Evolutionary conservation across 306 rosid genomes (phyloP), one percentile per base, ranked within the genome.

Genomic region (Arachis hypogaea): DNA sequence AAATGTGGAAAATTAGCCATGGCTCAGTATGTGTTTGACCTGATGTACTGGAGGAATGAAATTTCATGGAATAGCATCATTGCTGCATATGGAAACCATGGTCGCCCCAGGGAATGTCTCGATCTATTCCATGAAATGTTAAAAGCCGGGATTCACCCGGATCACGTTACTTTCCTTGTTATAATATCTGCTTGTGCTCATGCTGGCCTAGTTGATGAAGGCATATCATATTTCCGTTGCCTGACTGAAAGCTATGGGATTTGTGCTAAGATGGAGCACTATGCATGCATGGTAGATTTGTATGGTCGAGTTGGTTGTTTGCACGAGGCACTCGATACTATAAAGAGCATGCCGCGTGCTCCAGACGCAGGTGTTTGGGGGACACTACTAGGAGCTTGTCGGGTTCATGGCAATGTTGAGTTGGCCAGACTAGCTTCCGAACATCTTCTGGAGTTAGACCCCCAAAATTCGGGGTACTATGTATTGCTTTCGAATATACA

Each of bases 361-460:
- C 97, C 96, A 38, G 96, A 89, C 58, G 90, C 93, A 30, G 97
- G 97, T 71, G 86, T 90, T 74, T 92, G 96, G 96, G 97, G 97
- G 50, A 89, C 96, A 33, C 74, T 92, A 66, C 92, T 92, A 44
- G 97, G 97, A 74, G 91, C 97, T 2, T 91, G 95, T 73, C 86
- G 92, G n/a, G 79, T 89, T 68, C 88, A 92, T 76, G 91, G 97
- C 45, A 86, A 92, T 72, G 86, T 87, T 45, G 88, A 89, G 74
- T 83, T 87, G 71, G 97, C 96, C 41, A 86, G 76, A 80, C 76
- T 84, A 51, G 96, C 96, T 61, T 84, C 93, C 58, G 76, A 40
- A 28, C 81, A 89, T 68, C 84, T 92, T 71, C 75, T 89, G 66
- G 91, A 92, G 14, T 28, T 87, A 67, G 97, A 86, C 78, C 90